These are phyloP conservation scores for Fraxinus greggii DNA, from an alignment of 305 asterid species.

Conservation along the genomic window DNA sequence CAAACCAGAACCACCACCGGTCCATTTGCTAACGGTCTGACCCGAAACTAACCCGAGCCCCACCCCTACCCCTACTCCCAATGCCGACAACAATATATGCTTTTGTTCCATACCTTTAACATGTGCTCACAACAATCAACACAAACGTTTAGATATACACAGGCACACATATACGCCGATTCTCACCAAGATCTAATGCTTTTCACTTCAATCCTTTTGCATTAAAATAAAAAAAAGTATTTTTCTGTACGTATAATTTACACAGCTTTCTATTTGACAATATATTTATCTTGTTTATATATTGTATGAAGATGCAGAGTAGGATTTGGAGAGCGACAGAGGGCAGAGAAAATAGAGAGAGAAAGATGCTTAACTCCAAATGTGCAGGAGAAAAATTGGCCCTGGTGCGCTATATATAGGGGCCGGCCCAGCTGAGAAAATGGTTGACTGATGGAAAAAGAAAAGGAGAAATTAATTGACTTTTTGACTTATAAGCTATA, in stretches of 20 bases:
- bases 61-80: conserved; percentile 28
- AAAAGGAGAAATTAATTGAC: background rate
- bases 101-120: conserved; percentile 31
- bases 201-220: background rate
- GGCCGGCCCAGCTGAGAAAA: background rate
- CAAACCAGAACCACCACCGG: background rate
- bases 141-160: background rate
- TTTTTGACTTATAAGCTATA: background rate
- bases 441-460: background rate
- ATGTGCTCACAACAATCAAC: background rate
- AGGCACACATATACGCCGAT: background rate
- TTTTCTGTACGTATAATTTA: background rate
- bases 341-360: background rate
- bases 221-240: background rate
- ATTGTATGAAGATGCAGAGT: background rate
- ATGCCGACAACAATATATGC: conserved; percentile 27
- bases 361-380: conserved; percentile 28
- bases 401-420: background rate
- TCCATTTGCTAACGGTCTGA: conserved; percentile 20
- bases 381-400: background rate
- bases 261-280: background rate
- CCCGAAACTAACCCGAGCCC: conserved; percentile 23
- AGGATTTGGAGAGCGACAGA: background rate
- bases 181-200: background rate
- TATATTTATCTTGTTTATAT: background rate